Evolutionary conservation across 2,329 filamentous ascomycete species (phyloP).

Genomic region (Penicillium psychrosexuale): DNA sequence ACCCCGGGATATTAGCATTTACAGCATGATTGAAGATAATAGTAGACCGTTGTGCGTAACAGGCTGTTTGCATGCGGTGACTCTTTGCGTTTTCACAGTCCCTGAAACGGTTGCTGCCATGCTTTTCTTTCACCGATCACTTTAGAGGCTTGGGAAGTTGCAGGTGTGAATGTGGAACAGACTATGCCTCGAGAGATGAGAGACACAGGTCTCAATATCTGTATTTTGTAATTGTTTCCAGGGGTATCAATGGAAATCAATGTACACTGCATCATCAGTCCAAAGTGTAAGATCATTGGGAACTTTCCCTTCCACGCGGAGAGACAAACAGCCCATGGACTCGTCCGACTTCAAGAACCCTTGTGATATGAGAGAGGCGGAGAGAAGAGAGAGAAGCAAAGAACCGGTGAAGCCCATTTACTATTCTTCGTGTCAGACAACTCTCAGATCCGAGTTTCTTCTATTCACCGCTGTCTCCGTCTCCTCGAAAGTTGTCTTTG

Average conservation of each 20-base stretch:
- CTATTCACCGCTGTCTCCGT: constrained; percentile 18
- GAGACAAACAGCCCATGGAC: constrained; percentile 18
- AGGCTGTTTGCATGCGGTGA: constrained; percentile 29
- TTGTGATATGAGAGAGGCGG: background rate
- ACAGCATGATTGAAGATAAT: background rate
- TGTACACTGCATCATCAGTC: constrained; percentile 19
- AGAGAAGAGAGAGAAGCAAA: background rate
- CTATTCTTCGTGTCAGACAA: constrained; percentile 8
- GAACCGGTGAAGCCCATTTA: constrained; percentile 11
- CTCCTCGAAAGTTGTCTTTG: constrained; percentile 12
- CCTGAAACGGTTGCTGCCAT: constrained; percentile 27
- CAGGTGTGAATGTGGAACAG: constrained; percentile 31
- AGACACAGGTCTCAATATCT: constrained; percentile 16
- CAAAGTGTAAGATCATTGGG: constrained; percentile 19
- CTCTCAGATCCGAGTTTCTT: background rate
- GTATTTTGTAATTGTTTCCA: constrained; percentile 2
- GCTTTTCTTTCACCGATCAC: constrained; percentile 17
- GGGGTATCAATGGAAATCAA: constrained; percentile 12
- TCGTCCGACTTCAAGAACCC: constrained; percentile 20
- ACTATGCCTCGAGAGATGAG: constrained; percentile 30
- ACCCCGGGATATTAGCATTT: background rate
- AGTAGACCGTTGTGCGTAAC: constrained; percentile 2
- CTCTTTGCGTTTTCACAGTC: constrained; percentile 19
- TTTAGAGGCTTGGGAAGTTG: constrained; percentile 26
- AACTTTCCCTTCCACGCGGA: constrained; percentile 3